Evolutionary conservation across 1,284 basidiomycete genomes (phyloP), one percentile per base, ranked within the genome.

Genomic region (Gomphus sp.): DNA sequence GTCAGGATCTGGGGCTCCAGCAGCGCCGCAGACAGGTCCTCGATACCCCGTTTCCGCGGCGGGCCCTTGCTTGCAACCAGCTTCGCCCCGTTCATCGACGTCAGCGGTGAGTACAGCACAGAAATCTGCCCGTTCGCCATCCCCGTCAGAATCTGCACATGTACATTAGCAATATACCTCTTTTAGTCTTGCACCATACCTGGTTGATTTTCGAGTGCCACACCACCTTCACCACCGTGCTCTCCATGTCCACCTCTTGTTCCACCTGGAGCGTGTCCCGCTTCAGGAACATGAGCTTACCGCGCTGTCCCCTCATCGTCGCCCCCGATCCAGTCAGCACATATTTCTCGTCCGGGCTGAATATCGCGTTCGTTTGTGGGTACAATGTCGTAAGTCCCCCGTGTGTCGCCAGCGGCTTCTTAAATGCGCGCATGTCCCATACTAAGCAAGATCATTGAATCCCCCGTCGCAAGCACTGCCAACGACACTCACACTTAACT

Each of bases 181-280:
- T 39, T 34, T n/a, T 18, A 41, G 25, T 55, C 39, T 36, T 18
- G 14, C 14, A 0, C 67, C 84, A 64, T 64, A 89, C 90, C 80
- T 98, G 95, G 74, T 98, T 98, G 75, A 98, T 97, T 71, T 91
- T 91, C n/a, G 91, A 85, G 73, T 97, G 95, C 94, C 94, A 98
- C 34, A 82, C 73, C 1, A 97, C 89, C 65, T 86, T 89, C 59
- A 98, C 89, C 5, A 95, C 93, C 33, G 88, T 91, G 33, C 84
- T 78, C 54, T 78, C 87, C 72, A 82, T 85, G 69, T 74, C 85
- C 66, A 83, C 62, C 65, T 79, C 74, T 71, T 81, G 86, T 61
- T 76, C 86, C 49, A 86, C 77, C 63, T 84, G 82, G 54, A 97
- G 72, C 50, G 77, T 80, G 58, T 86, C 80, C 67, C 84, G 83